A percentile compares a stretch with the other conserved stretches of the same genome.
phyloP scores from a whole-genome alignment of 2,329 filamentous ascomycete genomes.

The Penicillium sp. region DNA sequence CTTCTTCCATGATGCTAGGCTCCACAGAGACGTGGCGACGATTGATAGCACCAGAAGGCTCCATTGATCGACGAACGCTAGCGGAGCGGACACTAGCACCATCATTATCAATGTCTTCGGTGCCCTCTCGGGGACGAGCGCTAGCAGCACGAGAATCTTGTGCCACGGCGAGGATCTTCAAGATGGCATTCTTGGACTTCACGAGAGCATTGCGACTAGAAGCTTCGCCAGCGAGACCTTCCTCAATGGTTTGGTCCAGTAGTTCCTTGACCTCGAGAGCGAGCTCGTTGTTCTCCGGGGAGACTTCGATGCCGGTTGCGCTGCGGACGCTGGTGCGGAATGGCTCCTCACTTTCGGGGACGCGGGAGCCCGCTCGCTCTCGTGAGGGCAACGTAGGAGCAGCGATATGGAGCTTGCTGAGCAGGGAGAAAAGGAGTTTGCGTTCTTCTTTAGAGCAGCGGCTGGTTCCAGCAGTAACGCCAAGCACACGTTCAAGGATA shows the following conservation, averaged over 20 bases:
- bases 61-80: constrained; percentile 33
- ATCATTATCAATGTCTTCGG: constrained; percentile 34
- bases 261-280: constrained; percentile 59
- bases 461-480: constrained; percentile 39
- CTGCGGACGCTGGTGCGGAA: constrained; percentile 52
- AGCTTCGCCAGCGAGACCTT: constrained; percentile 44
- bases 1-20: constrained; percentile 42
- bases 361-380: constrained; percentile 33
- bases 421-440: constrained; percentile 74
- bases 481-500: constrained; percentile 72
- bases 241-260: constrained; percentile 58
- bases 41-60: constrained; percentile 26
- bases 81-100: constrained; percentile 33
- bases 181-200: constrained; percentile 47
- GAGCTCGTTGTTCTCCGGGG: constrained; percentile 55
- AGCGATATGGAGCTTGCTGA: constrained; percentile 80
- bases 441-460: constrained; percentile 69
- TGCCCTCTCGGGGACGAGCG: constrained; percentile 34
- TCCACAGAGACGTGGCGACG: constrained; percentile 35
- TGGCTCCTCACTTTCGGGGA: constrained; percentile 64
- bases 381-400: constrained; percentile 57
- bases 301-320: constrained; percentile 51
- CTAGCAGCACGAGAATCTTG: constrained; percentile 42
- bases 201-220: constrained; percentile 48
- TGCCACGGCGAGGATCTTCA: constrained; percentile 52